Evolutionary conservation across 192 early-diverging fungal species (phyloP).

Genomic region (Entophlyctis helioformis): DNA sequence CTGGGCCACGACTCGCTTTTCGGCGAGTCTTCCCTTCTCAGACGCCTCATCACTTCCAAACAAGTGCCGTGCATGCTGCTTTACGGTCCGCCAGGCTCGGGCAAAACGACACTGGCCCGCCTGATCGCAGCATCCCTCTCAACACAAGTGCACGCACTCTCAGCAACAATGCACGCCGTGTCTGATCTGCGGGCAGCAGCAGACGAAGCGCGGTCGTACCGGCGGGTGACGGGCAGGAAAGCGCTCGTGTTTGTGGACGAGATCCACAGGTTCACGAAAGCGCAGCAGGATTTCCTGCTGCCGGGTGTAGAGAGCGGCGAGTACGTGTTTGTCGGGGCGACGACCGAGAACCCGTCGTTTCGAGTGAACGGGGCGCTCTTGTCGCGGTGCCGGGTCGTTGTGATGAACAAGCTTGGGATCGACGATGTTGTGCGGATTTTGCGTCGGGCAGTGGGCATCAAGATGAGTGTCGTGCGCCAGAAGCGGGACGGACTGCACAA

Average conservation of each 20-base stretch:
- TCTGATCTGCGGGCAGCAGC: constrained; percentile 14
- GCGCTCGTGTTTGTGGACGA: constrained; percentile 80
- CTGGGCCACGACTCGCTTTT: constrained; percentile 63
- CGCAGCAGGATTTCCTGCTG: constrained; percentile 79
- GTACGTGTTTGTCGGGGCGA: constrained; percentile 35
- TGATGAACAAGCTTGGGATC: constrained; percentile 48
- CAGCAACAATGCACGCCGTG: constrained; percentile 15
- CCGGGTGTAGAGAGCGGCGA: constrained; percentile 55
- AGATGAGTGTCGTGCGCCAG: constrained; percentile 20
- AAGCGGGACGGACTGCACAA: constrained; percentile 1
- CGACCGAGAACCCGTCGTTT: constrained; percentile 78
- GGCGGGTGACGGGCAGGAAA: constrained; percentile 28
- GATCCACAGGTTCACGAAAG: constrained; percentile 77
- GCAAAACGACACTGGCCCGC: constrained; percentile 51
- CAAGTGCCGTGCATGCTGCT: constrained; percentile 65
- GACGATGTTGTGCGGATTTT: constrained; percentile 53
- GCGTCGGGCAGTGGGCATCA: constrained; percentile 38
- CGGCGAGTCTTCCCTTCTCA: constrained; percentile 50
- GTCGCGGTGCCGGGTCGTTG: constrained; percentile 67
- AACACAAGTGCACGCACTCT: not conserved
- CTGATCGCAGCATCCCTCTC: constrained; percentile 25
- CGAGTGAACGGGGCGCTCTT: constrained; percentile 71
- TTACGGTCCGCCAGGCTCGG: constrained; percentile 54
- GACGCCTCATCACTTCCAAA: constrained; percentile 51
- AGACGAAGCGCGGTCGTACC: constrained; percentile 11